Conservation (phyloP, 352 stramenopile species). For the Saprolegnia parasitica region DNA sequence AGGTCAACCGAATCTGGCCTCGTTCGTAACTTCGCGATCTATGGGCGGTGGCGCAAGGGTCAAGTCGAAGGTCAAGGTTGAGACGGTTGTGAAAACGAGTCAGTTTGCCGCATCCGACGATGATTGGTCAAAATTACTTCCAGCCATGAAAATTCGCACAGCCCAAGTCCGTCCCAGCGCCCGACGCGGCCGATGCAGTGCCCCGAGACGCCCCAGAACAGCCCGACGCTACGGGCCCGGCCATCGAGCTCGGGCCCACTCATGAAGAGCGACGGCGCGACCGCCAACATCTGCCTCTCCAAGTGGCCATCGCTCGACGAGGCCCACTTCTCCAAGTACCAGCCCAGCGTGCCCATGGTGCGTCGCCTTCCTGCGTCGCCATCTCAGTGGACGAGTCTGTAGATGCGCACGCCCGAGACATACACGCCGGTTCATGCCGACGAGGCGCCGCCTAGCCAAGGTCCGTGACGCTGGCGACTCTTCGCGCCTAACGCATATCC, state of each 20-base stretch:
- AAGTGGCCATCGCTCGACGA: slow-evolving; percentile 22
- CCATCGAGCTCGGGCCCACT: background rate
- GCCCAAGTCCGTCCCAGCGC: background rate
- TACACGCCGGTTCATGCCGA: slow-evolving; percentile 11
- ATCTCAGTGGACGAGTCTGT: too few relatives aligned
- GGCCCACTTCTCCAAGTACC: slow-evolving; percentile 11
- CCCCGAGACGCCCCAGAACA: slow-evolving; percentile 23
- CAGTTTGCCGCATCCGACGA: background rate
- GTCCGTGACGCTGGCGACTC: background rate
- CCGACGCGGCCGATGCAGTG: slow-evolving; percentile 8
- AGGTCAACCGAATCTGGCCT: too few relatives aligned
- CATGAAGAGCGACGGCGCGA: background rate
- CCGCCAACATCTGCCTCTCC: background rate
- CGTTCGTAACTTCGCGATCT: too few relatives aligned
- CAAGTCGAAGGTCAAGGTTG: too few relatives aligned
- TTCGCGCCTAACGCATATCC: background rate
- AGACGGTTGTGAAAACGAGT: too few relatives aligned
- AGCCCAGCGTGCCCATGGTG: slow-evolving; percentile 15
- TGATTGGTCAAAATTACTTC: slow-evolving; percentile 10
- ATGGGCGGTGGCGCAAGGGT: too few relatives aligned
- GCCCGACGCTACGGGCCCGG: slow-evolving; percentile 9
- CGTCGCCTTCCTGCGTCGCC: too few relatives aligned
- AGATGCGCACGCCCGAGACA: slow-evolving; percentile 24
- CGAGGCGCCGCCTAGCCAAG: slow-evolving; percentile 17
- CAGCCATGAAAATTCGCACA: background rate